Base-by-base conservation (phyloP, 2,329 filamentous ascomycete species). In the Exophiala alcalophila region DNA sequence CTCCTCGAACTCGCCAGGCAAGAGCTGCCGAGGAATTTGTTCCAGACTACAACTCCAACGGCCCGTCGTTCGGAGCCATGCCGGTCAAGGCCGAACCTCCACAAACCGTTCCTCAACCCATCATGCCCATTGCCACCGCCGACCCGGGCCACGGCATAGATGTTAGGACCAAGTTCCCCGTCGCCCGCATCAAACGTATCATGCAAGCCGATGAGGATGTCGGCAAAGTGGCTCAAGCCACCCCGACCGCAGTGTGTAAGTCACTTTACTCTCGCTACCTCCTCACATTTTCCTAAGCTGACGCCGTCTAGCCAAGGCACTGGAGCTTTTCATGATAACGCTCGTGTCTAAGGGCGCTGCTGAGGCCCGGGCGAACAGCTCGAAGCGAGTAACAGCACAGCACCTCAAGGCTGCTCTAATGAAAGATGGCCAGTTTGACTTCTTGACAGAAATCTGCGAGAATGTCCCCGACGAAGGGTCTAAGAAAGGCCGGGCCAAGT, bases 181-280 rank as follows among this genome's bases (percentile, higher is more conserved):
- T 94, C 21, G 92, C 92, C 10, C 79, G 92, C 50, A 98, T 98
- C 72, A 98, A 98, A 74, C 82, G 92, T 37, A 97, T 98, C 59
- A 97, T 98, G 92, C 92, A 98, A 68, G 91, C 91, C 8, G 92
- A 98, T 61, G 92, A 98, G 61, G 92, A 98, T 63, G 90, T 98
- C 0, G 92, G 92, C 50, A 98, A 98, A 69, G 92, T 98, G 7
- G 90, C 92, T 3, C 92, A 98, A 66, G 92, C 97, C 49, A 96
- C 92, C 1, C 91, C 91, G 11, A 94, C 95, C 43, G 92, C 91
- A 18, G 91, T 97, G 30, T 81, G 79, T 80, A 74, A 60, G 77
- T 70, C 15, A 30, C 65, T 9, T 53, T 11, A 20, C 25, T n/a
- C 34, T 12, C 23, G 12, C 25, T 25, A 12, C 3, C 20, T 23